These are phyloP conservation scores for Helichrysum umbraculigerum DNA, from an alignment of 129 eudicot species.

Conservation along the genomic window DNA sequence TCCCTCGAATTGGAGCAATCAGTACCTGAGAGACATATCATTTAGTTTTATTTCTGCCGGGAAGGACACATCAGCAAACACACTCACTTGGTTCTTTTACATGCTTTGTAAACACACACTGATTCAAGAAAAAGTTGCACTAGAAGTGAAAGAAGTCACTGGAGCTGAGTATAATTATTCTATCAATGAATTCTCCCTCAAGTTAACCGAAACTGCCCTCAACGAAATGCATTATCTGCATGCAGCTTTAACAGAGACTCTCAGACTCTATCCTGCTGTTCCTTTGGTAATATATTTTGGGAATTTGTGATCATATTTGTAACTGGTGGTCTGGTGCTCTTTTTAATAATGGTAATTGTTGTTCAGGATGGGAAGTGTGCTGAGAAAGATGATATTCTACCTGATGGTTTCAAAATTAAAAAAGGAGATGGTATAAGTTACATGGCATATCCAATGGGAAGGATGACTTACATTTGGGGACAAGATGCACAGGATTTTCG, in stretches of 20 bases:
- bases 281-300: conserved; percentile 44
- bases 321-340: too few species aligned
- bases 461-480: conserved; percentile 67
- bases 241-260: conserved; percentile 68
- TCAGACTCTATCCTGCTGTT: conserved; percentile 74
- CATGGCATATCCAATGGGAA: conserved; percentile 60
- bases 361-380: conserved; percentile 41
- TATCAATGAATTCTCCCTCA: conserved; percentile 34
- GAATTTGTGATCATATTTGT: too few species aligned
- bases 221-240: conserved; percentile 77
- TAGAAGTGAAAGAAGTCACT: conserved; percentile 44
- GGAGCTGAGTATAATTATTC: conserved; percentile 14
- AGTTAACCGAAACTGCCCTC: conserved; percentile 45
- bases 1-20: conserved; percentile 43
- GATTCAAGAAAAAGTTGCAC: conserved; percentile 54
- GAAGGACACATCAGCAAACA: conserved; percentile 64
- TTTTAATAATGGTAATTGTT: background rate
- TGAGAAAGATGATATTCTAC: conserved; percentile 48
- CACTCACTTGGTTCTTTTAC: conserved; percentile 78
- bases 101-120: conserved; percentile 54
- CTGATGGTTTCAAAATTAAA: conserved; percentile 49
- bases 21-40: conserved; percentile 69
- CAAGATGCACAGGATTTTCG: conserved; percentile 55
- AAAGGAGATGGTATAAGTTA: conserved; percentile 51
- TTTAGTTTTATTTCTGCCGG: conserved; percentile 73